Base-by-base conservation (phyloP, 2,329 filamentous ascomycete species). In the Hypoxylon sp. region DNA sequence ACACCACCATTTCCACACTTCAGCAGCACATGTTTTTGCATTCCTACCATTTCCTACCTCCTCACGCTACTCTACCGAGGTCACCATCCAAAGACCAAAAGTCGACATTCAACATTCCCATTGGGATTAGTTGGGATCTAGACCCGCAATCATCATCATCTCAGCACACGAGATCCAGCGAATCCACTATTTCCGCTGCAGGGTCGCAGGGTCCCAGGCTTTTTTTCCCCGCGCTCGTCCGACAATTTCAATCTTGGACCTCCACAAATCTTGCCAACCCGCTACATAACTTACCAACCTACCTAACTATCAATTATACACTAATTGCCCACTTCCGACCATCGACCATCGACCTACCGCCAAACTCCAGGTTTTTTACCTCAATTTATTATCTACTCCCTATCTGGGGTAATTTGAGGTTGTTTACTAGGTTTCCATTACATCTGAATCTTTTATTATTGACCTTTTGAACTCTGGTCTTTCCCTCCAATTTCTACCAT, bases 141-240 rank as follows among this genome's bases (percentile, higher is more conserved):
- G n/a, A n/a, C n/a, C n/a, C n/a, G 21, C 21, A 25, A 43, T 38
- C 43, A 49, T 49, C 48, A 25, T 53, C 26, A 49, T 41, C n/a
- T 50, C 54, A 57, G 40, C 49, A 45, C 48, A 46, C 41, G 31
- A 34, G 20, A 27, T 11, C 25, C 15, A 36, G 25, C 27, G 44
- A 51, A 57, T 50, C 55, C 55, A 55, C 51, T 51, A 44, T 55
- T 55, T 52, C 25, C 32, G 29, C 55, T 57, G 55, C 55, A 58
- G 55, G 55, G 51, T 50, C 55, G 47, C 40, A 52, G 23, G 30
- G 6, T 25, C 15, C n/a, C n/a, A n/a, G 19, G 25, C 17, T 21
- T 23, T 34, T 48, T 16, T 55, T 55, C 55, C 55, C 55, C 55
- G 55, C 55, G 55, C 51, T 44, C 40, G 20, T 35, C 47, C 51